These are phyloP conservation scores for Scheffersomyces stambukii DNA, from an alignment of 1,139 yeast species.

Conservation along the genomic window DNA sequence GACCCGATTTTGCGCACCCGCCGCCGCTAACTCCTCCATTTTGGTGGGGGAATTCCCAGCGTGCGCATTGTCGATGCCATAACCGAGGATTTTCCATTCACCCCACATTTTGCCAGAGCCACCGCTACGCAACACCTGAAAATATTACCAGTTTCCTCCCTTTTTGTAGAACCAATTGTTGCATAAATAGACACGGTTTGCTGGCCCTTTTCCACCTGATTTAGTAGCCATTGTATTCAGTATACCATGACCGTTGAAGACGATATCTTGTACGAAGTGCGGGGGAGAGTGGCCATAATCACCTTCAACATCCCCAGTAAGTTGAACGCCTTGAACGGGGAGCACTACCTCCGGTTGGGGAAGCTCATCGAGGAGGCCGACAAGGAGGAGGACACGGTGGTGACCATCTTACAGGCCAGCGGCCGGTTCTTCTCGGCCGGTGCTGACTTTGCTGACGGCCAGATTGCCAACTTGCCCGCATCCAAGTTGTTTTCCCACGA, in stretches of 20 bases:
- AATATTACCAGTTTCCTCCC: neutral
- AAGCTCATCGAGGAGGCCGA: conserved; percentile 62
- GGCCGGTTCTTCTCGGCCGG: conserved; percentile 87
- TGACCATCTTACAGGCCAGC: conserved; percentile 65
- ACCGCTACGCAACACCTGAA: neutral
- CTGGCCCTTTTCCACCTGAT: neutral
- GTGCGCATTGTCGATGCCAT: conserved; percentile 1
- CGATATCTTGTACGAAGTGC: conserved; percentile 49
- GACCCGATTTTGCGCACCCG: too few species aligned
- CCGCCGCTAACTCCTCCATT: too few species aligned
- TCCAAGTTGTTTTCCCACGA: conserved; percentile 38
- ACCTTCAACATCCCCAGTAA: conserved; percentile 60
- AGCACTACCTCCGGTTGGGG: conserved; percentile 63
- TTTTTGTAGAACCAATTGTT: neutral
- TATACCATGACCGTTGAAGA: conserved; percentile 16
- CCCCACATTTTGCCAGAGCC: conserved; percentile 1
- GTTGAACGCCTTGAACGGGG: conserved; percentile 65
- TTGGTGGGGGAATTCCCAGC: neutral
- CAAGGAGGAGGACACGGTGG: conserved; percentile 56
- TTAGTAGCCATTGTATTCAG: too few species aligned
- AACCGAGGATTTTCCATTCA: too few species aligned
- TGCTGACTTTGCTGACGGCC: conserved; percentile 55
- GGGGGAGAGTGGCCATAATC: conserved; percentile 57
- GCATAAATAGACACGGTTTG: neutral
- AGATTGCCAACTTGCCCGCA: conserved; percentile 18